Base-by-base conservation (phyloP, 805 yeast species). In the Candida bentonensis region DNA sequence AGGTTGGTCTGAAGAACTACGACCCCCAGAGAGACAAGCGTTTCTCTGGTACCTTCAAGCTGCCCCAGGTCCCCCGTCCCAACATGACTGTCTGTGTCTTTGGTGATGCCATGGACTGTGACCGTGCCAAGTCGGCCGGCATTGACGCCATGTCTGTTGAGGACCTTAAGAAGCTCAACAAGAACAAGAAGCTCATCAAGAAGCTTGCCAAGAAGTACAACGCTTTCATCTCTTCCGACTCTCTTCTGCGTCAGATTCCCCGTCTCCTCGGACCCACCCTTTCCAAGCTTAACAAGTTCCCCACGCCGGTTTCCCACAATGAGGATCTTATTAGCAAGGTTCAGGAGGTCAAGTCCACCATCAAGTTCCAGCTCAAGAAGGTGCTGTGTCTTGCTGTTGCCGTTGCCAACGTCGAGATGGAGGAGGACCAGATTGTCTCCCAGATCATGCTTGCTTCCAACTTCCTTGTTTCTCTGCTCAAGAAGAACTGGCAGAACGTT, bases 1-100 rank as follows among this genome's bases (percentile, higher is more conserved):
- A 92, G 78, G 95, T 92, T 67, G 98, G 98, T 73, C 81, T 92
- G 64, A 92, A 92, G 88, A 92, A 92, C 95, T 92, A 92, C 76
- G 99, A 92, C 72, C 97, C 99, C 69, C 98, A 92, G 79, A 88
- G 98, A 85, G 99, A 92, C 76, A 92, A 92, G 88, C 97, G 99
- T 87, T 92, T 92, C 96, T 89, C 97, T 70, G 99, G 99, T 77
- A 67, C 97, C 68, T 81, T 92, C 76, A 92, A 81, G 76, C 79
- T 92, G 64, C 99, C 99, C 68, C 81, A 79, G 68, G 95, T 94
- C 59, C 98, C 98, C 78, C 94, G 99, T 81, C 99, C 99, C 76
- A 92, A 92, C 95, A 86, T 92, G 97, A 84, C 97, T 74, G 73
- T 92, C 78, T 92, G 98, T 77, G 87, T 92, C 70, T 92, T 92